phyloP scores from a whole-genome alignment of 768 basidiomycete species.

The Lactifluus rugatus region DNA sequence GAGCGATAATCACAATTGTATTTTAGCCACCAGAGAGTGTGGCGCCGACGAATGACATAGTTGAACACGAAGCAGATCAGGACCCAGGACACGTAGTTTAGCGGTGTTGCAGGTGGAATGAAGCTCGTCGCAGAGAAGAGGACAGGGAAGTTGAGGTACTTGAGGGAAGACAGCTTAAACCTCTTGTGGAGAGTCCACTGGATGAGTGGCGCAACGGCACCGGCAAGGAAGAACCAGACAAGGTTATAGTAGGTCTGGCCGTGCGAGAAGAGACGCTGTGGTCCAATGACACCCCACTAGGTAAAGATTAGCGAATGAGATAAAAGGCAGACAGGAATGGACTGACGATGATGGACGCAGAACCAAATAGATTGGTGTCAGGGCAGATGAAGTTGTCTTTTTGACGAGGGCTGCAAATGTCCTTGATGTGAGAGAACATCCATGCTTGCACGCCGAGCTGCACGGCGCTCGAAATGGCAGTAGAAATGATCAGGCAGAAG shows the following conservation, averaged over 20 bases:
- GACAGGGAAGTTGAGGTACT: slow-evolving; percentile 52
- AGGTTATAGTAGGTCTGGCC: slow-evolving; percentile 27
- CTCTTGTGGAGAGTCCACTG: slow-evolving; percentile 37
- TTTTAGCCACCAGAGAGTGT: slow-evolving; percentile 33
- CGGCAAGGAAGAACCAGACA: slow-evolving; percentile 72
- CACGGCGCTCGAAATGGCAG: slow-evolving; percentile 58
- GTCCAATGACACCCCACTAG: slow-evolving; percentile 62
- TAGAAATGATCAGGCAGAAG: slow-evolving; percentile 54
- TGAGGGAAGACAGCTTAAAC: slow-evolving; percentile 25
- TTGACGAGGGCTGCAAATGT: slow-evolving; percentile 46
- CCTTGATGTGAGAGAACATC: slow-evolving; percentile 62
- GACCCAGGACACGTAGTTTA: slow-evolving; percentile 33
- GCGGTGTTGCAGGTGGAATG: slow-evolving; percentile 35
- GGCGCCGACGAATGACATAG: slow-evolving; percentile 30
- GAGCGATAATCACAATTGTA: slow-evolving; percentile 26
- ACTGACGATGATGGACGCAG: slow-evolving; percentile 65
- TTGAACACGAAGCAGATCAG: slow-evolving; percentile 31
- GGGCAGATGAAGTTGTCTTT: slow-evolving; percentile 64
- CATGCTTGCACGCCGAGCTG: slow-evolving; percentile 71
- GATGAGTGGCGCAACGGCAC: slow-evolving; percentile 48
- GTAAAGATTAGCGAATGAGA: background rate
- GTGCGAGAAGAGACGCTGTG: slow-evolving; percentile 30
- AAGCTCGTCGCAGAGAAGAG: slow-evolving; percentile 30
- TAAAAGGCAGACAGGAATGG: background rate
- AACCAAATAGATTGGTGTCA: slow-evolving; percentile 61